Evolutionary conservation across 2,329 filamentous ascomycete genomes (phyloP).

Genomic region (Aspergillus intermedius): DNA sequence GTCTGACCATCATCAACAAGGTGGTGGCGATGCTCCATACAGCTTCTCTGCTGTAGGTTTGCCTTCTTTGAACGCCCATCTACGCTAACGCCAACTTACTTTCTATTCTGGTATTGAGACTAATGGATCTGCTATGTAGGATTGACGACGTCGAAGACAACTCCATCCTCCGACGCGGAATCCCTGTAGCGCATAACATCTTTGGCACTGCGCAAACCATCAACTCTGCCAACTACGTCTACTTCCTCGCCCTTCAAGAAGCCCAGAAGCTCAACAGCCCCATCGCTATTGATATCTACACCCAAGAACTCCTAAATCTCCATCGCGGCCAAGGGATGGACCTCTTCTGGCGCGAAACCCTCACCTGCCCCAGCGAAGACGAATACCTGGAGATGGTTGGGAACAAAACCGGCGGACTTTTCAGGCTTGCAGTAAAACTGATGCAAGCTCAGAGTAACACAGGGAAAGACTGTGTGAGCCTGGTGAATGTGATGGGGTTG

Average conservation of each 20-base stretch:
- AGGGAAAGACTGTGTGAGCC: slow-evolving; percentile 45
- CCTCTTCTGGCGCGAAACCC: slow-evolving; percentile 43
- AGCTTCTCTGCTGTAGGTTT: slow-evolving; percentile 36
- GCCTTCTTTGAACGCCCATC: too few species aligned
- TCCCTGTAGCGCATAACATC: slow-evolving; percentile 44
- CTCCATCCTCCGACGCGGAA: slow-evolving; percentile 43
- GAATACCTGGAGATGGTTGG: slow-evolving; percentile 46
- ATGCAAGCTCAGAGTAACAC: slow-evolving; percentile 40
- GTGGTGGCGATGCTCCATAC: slow-evolving; percentile 43
- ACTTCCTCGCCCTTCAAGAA: slow-evolving; percentile 41
- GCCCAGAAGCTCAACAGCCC: slow-evolving; percentile 36
- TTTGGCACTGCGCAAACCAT: slow-evolving; percentile 48
- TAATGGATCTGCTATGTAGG: slow-evolving; percentile 13
- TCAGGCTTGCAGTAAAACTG: slow-evolving; percentile 40
- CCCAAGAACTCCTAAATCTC: slow-evolving; percentile 41
- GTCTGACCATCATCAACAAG: slow-evolving; percentile 36
- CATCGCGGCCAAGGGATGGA: slow-evolving; percentile 45
- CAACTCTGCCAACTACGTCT: slow-evolving; percentile 47
- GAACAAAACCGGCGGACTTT: slow-evolving; percentile 45
- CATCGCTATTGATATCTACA: slow-evolving; percentile 38
- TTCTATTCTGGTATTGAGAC: not conserved
- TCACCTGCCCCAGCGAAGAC: slow-evolving; percentile 41
- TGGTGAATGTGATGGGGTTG: slow-evolving; percentile 57
- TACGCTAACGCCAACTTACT: not conserved
- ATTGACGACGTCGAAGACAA: slow-evolving; percentile 48